These are phyloP conservation scores for Lasiosphaeria ovina DNA, from an alignment of 495 filamentous ascomycete genomes.

Conservation along the genomic window DNA sequence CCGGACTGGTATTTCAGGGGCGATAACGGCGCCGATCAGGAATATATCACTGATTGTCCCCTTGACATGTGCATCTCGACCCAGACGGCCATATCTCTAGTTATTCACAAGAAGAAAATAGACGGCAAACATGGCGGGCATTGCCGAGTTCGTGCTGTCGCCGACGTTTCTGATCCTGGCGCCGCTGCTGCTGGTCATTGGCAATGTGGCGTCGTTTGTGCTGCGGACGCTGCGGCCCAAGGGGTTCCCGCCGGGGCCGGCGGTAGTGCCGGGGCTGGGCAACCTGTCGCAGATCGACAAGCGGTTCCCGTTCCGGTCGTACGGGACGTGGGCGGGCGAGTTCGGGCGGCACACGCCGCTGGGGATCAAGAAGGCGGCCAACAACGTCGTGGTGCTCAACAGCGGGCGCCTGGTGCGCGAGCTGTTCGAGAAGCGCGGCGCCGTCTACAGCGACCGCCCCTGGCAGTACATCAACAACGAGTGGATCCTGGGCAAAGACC, in stretches of 20 bases:
- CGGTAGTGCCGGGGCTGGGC: not conserved
- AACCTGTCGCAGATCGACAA: not conserved
- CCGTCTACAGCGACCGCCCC: not conserved
- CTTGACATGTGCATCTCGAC: no score
- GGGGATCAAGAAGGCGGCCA: not conserved
- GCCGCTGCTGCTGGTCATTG: not conserved
- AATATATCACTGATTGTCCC: no score
- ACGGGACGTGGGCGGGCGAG: not conserved
- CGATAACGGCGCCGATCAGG: no score
- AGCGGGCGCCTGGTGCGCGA: not conserved
- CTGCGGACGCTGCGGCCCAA: not conserved
- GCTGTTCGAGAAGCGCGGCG: not conserved
- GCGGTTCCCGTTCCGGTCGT: not conserved
- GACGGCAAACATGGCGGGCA: not conserved
- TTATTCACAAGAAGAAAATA: no score
- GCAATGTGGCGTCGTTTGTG: not conserved
- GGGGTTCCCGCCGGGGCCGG: not conserved
- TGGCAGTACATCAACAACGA: not conserved
- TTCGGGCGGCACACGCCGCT: not conserved
- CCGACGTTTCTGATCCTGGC: not conserved
- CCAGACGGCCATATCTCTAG: no score
- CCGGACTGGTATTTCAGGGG: no score
- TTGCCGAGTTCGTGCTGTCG: not conserved
- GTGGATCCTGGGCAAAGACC: not conserved
- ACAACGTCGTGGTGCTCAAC: not conserved